Conservation (phyloP, 2,329 filamentous ascomycete genomes). For the Pseudogymnoascus sp. region DNA sequence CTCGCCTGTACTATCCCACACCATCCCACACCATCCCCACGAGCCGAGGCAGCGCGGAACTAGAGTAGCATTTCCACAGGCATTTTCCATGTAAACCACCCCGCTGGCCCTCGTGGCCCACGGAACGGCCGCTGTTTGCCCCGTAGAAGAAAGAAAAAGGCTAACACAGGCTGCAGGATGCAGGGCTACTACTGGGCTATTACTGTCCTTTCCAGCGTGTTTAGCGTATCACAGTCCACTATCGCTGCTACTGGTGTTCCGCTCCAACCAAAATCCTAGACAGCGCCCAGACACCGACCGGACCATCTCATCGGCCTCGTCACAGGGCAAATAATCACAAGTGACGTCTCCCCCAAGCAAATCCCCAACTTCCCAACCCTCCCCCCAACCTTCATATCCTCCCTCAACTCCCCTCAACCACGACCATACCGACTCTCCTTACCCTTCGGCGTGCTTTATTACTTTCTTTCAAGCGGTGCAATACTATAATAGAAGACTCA, state of each 20-base stretch:
- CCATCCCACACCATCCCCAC: background rate
- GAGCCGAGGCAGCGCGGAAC: constrained; percentile 4
- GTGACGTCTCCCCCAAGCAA: background rate
- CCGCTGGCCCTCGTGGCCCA: background rate
- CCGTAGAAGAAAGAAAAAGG: background rate
- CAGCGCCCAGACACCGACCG: background rate
- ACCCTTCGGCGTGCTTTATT: background rate
- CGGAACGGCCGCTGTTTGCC: background rate
- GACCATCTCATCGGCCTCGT: background rate
- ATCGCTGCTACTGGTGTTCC: background rate
- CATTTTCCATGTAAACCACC: background rate
- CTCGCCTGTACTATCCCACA: background rate
- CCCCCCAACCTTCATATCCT: background rate
- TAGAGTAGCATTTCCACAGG: background rate
- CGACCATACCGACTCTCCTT: constrained; percentile 4
- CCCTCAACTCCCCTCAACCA: constrained; percentile 1
- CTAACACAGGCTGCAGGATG: background rate
- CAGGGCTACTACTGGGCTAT: background rate
- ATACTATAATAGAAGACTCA: background rate
- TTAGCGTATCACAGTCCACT: background rate
- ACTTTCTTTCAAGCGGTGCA: constrained; percentile 7
- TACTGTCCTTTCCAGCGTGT: no score
- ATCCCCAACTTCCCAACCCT: background rate
- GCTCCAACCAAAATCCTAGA: background rate
- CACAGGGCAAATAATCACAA: background rate